A percentile compares a stretch with the other conserved stretches of the same genome.
These are phyloP conservation scores for Eucalyptus rudis DNA, from an alignment of 345 rosid genomes.

Conservation along the genomic window DNA sequence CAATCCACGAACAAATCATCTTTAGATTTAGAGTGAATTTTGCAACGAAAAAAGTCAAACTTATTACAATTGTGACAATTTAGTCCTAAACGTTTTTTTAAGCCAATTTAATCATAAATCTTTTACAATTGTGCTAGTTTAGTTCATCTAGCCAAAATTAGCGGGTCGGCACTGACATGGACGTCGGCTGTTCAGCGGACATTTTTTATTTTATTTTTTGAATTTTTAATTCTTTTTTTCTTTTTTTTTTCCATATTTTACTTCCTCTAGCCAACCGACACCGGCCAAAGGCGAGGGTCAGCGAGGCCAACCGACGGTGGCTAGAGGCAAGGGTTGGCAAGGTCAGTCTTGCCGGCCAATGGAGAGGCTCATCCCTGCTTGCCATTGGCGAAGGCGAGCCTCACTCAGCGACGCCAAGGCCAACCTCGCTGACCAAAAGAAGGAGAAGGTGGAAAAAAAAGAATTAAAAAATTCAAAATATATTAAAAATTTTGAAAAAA, in stretches of 20 bases:
- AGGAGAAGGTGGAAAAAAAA: no score
- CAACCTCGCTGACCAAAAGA: rapidly evolving
- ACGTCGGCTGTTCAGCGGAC: rapidly evolving
- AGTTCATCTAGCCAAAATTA: rapidly evolving
- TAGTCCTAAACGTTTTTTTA: rapidly evolving
- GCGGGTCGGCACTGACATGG: rapidly evolving
- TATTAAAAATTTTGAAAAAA: rapidly evolving
- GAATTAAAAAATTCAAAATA: rapidly evolving
- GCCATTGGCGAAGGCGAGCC: no score
- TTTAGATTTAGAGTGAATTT: background rate
- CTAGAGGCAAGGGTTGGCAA: no score
- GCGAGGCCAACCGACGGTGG: rapidly evolving
- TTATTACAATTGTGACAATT: rapidly evolving
- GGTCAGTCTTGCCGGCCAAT: no score
- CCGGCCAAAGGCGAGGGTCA: no score
- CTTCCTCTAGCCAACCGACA: rapidly evolving
- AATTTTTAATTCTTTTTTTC: no score
- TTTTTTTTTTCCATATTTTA: no score
- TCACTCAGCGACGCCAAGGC: rapidly evolving
- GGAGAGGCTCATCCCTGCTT: no score
- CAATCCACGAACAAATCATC: background rate
- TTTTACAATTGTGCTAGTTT: background rate
- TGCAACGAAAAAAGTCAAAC: no score
- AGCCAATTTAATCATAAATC: background rate
- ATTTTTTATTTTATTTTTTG: no score